Base-by-base conservation (phyloP, 257 asterid species). In the Jasminum sambac region DNA sequence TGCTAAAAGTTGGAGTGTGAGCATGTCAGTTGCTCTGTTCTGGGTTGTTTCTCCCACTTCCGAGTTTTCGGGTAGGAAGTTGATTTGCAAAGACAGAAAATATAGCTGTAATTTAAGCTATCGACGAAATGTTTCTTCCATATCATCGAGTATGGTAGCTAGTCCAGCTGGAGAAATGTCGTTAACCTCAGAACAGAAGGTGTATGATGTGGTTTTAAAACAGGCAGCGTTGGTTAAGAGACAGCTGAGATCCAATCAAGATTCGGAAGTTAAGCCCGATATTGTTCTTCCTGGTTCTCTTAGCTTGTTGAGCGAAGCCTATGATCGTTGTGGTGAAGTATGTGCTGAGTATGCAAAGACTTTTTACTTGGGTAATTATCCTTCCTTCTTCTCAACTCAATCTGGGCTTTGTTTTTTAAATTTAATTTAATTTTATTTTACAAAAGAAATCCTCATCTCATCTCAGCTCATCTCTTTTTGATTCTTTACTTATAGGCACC, bases 311-410 rank as follows among this genome's bases (percentile, higher is more conserved):
- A 86, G 75, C 69, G 99, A 90, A 78, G 99, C 99, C 64, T 95
- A 95, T 82, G 92, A 92, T 80, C 92, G 99, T 8, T 92, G 99
- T 59, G 82, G 98, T 0, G 95, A 92, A 88, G 91, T 95, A 26
- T 95, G 99, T 74, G 99, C 99, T 0, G 99, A 92, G 72, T 95
- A 95, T 80, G 99, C 99, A 71, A 92, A 95, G 91, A 91, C 99
- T 16, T 95, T 95, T 86, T 90, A 90, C 84, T 82, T 92, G 68
- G 99, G 99, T 30, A 30, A 30, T 95, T 77, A 80, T 96, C 84
- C 64, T 77, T 66, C 36, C 36, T 30, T 30, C 36, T 30, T 30
- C 36, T 30, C 36, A 30, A 30, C 36, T 30, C 36, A 30, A 30
- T 30, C 67, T 74, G 58, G 17, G 74, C 70, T 44, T 17, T 55